Evolutionary conservation across 2,329 filamentous ascomycete genomes (phyloP).

Genomic region (Nannizziopsis barbatae): DNA sequence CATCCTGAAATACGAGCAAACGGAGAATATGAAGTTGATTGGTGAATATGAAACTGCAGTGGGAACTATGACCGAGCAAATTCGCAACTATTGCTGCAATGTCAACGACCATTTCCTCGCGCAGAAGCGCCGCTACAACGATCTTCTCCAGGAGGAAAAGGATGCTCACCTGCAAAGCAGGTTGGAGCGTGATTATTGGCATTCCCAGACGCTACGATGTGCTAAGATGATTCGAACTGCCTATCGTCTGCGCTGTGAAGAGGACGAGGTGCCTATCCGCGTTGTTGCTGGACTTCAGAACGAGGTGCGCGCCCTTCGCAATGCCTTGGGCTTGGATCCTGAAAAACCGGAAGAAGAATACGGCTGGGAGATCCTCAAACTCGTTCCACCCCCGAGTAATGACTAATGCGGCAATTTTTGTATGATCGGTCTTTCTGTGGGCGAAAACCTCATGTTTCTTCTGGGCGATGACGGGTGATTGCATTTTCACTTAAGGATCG

Average conservation of each 20-base stretch:
- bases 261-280: slow-evolving; percentile 36
- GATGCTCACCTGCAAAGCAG: slow-evolving; percentile 40
- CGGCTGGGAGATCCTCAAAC: slow-evolving; percentile 40
- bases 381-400: slow-evolving; percentile 16
- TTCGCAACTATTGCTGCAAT: slow-evolving; percentile 41
- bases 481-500: background rate
- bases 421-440: background rate
- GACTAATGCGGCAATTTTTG: too few species aligned
- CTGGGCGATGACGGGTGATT: background rate
- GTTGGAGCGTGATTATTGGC: slow-evolving; percentile 41
- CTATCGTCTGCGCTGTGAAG: slow-evolving; percentile 38
- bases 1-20: slow-evolving; percentile 36
- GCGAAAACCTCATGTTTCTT: background rate
- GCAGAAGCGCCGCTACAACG: slow-evolving; percentile 40
- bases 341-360: slow-evolving; percentile 41
- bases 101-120: slow-evolving; percentile 39
- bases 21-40: slow-evolving; percentile 39
- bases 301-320: slow-evolving; percentile 39
- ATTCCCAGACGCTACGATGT: slow-evolving; percentile 37
- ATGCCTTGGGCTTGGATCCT: slow-evolving; percentile 38
- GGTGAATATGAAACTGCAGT: slow-evolving; percentile 39
- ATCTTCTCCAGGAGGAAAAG: slow-evolving; percentile 40
- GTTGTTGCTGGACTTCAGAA: slow-evolving; percentile 39
- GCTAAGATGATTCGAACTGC: slow-evolving; percentile 41
- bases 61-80: slow-evolving; percentile 40